A percentile compares a stretch with the other conserved stretches of the same genome.
phyloP scores from a whole-genome alignment of 139 green algal species.

The Choricystis sp. region DNA sequence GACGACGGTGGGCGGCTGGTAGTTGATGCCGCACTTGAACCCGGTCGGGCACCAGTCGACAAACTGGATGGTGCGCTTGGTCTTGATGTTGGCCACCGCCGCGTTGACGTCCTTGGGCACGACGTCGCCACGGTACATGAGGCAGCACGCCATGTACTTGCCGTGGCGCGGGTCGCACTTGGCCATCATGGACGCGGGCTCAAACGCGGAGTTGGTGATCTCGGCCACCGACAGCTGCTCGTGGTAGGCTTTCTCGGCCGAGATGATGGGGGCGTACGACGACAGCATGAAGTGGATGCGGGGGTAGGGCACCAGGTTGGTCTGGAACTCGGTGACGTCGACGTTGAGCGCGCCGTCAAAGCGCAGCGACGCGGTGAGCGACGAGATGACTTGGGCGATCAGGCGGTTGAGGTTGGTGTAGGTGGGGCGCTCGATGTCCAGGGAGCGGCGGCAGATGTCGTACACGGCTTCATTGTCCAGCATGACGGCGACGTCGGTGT shows the following conservation, averaged over 20 bases:
- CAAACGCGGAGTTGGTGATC: conserved; percentile 94
- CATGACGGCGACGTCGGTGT: conserved; percentile 94
- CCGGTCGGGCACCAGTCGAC: conserved; percentile 98
- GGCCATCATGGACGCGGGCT: conserved; percentile 93
- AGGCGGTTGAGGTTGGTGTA: conserved; percentile 97
- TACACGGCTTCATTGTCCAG: conserved; percentile 96
- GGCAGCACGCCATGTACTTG: conserved; percentile 99
- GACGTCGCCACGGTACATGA: conserved; percentile 99
- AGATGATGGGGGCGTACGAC: conserved; percentile 94
- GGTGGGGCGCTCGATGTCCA: conserved; percentile 91
- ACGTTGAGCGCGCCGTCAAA: conserved; percentile 95
- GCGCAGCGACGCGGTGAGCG: conserved; percentile 83
- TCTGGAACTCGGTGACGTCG: conserved; percentile 97
- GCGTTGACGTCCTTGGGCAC: conserved; percentile 99
- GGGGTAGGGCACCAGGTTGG: conserved; percentile 97
- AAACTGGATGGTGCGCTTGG: conserved; percentile 96
- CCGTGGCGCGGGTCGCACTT: conserved; percentile 90
- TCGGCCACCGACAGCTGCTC: conserved; percentile 95
- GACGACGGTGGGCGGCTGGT: conserved; percentile 97
- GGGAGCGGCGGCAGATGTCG: conserved; percentile 89
- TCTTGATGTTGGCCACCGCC: conserved; percentile 95
- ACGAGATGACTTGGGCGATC: conserved; percentile 85
- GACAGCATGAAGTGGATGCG: conserved; percentile 99
- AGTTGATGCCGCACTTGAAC: conserved; percentile 99
- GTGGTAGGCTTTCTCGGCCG: conserved; percentile 97